Evolutionary conservation across 140 eudicot species (phyloP).

Genomic region (Ambrosia hybrid): DNA sequence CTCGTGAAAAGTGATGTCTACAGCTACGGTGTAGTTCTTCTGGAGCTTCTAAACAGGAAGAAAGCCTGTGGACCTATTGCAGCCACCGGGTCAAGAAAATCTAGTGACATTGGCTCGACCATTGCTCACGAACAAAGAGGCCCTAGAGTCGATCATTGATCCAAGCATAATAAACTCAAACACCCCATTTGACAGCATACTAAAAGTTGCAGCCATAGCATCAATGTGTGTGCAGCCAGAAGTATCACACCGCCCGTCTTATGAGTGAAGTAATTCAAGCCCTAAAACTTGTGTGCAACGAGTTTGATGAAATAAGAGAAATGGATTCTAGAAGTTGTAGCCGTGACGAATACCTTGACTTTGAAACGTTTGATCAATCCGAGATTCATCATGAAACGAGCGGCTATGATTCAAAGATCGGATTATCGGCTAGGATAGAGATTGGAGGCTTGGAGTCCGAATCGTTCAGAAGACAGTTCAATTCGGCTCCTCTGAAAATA

Average conservation of each 20-base stretch:
- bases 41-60: constrained; percentile 92
- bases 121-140: constrained; percentile 64
- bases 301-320: constrained; percentile 70
- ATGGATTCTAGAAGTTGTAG: constrained; percentile 37
- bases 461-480: constrained; percentile 61
- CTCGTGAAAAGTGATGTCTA: constrained; percentile 96
- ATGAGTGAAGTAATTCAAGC: constrained; percentile 99
- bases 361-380: constrained; percentile 41
- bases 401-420: constrained; percentile 37
- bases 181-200: constrained; percentile 60
- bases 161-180: constrained; percentile 41
- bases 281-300: constrained; percentile 79
- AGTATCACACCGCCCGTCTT: constrained; percentile 92
- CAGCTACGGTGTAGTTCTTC: constrained; percentile 98
- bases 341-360: constrained; percentile 41
- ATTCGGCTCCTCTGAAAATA: constrained; percentile 76
- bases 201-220: constrained; percentile 89
- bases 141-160: constrained; percentile 60
- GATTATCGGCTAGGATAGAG: constrained; percentile 53
- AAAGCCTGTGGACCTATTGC: constrained; percentile 87
- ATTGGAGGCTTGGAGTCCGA: constrained; percentile 52
- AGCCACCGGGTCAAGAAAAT: constrained; percentile 96
- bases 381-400: constrained; percentile 26
- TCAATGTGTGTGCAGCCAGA: constrained; percentile 99
- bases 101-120: constrained; percentile 95